Evolutionary conservation across 192 early-diverging fungal genomes (phyloP).

Genomic region (Dimargaris xerosporica): DNA sequence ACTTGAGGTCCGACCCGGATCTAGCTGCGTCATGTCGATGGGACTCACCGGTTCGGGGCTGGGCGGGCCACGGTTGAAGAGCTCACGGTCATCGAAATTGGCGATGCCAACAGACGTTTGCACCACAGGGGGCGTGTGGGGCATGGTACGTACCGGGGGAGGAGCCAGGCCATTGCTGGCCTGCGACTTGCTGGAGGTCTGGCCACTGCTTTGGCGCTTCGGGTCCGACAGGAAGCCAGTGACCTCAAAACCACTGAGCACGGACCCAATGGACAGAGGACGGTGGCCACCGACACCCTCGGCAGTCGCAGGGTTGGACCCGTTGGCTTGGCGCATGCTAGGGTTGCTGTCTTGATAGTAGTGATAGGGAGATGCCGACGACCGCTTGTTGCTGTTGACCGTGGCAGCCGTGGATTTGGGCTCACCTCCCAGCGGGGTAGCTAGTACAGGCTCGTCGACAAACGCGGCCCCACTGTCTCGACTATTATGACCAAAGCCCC

Average conservation of each 20-base stretch:
- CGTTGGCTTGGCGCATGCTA: neutral
- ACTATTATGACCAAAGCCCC: neutral
- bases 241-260: neutral
- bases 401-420: constrained; percentile 9
- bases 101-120: neutral
- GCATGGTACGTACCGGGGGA: neutral
- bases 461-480: neutral
- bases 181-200: neutral
- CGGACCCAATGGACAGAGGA: constrained; percentile 7
- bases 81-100: constrained; percentile 7
- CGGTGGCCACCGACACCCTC: neutral
- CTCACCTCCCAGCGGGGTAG: neutral
- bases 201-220: neutral
- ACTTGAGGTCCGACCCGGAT: too few species aligned
- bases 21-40: too few species aligned
- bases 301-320: neutral
- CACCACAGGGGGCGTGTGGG: neutral
- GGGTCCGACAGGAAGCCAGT: neutral
- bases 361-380: constrained; percentile 6
- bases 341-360: neutral
- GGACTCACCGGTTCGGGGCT: neutral
- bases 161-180: neutral
- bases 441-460: neutral
- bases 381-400: constrained; percentile 1
- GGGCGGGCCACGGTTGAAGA: neutral